Conservation (phyloP, 2,329 filamentous ascomycete species). For the Aspergillus tubingensis region DNA sequence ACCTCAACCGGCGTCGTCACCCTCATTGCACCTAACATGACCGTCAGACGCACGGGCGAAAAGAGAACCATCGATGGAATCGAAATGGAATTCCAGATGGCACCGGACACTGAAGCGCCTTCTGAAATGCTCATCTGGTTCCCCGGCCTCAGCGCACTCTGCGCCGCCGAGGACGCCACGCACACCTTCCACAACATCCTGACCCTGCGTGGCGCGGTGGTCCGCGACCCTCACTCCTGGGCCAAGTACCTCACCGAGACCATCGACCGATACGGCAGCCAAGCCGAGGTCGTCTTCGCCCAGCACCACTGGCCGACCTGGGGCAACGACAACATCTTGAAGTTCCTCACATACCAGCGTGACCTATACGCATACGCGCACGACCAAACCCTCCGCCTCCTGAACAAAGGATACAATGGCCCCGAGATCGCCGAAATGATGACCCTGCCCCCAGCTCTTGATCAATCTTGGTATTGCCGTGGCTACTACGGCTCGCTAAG, state of each 20-base stretch:
- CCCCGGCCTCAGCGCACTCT: conserved; percentile 40
- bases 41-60: conserved; percentile 36
- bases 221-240: conserved; percentile 46
- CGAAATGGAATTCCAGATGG: conserved; percentile 45
- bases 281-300: conserved; percentile 38
- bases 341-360: conserved; percentile 37
- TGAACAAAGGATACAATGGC: conserved; percentile 40
- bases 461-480: conserved; percentile 30
- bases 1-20: conserved; percentile 30
- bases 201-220: conserved; percentile 45
- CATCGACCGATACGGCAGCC: conserved; percentile 33
- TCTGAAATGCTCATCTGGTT: conserved; percentile 47
- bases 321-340: conserved; percentile 29
- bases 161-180: conserved; percentile 42
- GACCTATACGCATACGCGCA: conserved; percentile 46
- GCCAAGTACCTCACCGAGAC: conserved; percentile 39
- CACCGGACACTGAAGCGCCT: conserved; percentile 46
- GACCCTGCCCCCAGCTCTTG: conserved; percentile 32
- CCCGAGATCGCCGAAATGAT: conserved; percentile 43
- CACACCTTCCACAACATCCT: conserved; percentile 47
- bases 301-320: conserved; percentile 47
- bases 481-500: conserved; percentile 42
- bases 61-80: conserved; percentile 37
- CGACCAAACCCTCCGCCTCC: conserved; percentile 42
- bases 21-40: conserved; percentile 39